Evolutionary conservation across 768 basidiomycete species (phyloP).

Genomic region (Roridomyces roridus): DNA sequence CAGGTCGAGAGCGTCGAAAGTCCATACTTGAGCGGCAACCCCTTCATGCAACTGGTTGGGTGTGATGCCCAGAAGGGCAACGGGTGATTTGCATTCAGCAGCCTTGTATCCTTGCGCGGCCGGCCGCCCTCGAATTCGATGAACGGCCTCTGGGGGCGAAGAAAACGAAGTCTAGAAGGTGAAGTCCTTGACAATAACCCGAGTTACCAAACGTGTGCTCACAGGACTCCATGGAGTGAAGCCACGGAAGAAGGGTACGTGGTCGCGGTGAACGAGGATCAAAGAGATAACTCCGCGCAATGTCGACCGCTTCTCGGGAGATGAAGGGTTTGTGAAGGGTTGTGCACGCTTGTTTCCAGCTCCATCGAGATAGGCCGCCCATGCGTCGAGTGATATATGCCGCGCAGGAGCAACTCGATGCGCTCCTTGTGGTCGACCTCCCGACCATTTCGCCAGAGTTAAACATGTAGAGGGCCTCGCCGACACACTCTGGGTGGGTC

Average conservation of each 20-base stretch:
- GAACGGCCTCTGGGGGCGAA: no score
- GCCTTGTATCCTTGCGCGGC: no score
- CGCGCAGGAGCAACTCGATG: conserved; percentile 35
- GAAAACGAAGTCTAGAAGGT: no score
- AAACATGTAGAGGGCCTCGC: conserved; percentile 43
- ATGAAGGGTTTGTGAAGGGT: conserved; percentile 42
- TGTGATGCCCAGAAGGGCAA: no score
- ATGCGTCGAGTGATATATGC: conserved; percentile 37
- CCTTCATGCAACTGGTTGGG: no score
- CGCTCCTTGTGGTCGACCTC: conserved; percentile 31
- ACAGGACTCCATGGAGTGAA: conserved; percentile 38
- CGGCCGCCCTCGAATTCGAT: no score
- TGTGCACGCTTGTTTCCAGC: conserved; percentile 25
- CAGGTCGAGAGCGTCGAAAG: no score
- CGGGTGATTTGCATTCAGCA: no score
- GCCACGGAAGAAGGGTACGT: conserved; percentile 46
- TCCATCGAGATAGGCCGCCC: conserved; percentile 28
- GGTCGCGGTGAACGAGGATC: conserved; percentile 41
- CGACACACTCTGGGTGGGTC: conserved; percentile 32
- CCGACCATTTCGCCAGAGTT: conserved; percentile 41
- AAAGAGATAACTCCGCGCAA: conserved; percentile 30
- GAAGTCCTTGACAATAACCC: no score
- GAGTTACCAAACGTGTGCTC: conserved; percentile 44
- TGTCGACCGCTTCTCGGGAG: conserved; percentile 41
- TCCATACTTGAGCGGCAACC: no score